Percentiles rank a stretch among this genome's conserved stretches.
Conservation (phyloP, 257 asterid species). For the Gentiana macrophylla region DNA sequence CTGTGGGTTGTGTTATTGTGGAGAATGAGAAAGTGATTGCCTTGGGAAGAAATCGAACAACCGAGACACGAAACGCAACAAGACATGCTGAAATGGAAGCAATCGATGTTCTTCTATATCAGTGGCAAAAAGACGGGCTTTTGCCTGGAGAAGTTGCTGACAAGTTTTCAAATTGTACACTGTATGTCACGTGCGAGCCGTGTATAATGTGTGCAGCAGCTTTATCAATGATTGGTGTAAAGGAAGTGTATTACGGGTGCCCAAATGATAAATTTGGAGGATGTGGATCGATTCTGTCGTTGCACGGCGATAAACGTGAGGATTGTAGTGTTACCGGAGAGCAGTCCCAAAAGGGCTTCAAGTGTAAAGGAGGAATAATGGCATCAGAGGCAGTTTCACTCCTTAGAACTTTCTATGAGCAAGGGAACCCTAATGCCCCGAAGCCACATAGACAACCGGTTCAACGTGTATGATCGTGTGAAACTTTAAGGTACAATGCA, state of each 20-base stretch:
- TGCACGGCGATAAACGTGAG: slow-evolving; percentile 38
- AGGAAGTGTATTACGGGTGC: slow-evolving; percentile 60
- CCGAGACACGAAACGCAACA: slow-evolving; percentile 76
- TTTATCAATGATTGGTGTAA: slow-evolving; percentile 62
- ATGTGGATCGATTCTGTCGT: slow-evolving; percentile 80
- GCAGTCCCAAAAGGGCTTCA: slow-evolving; percentile 41
- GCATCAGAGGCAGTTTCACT: slow-evolving; percentile 70
- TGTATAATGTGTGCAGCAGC: slow-evolving; percentile 97
- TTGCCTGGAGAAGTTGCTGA: slow-evolving; percentile 42
- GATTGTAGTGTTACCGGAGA: slow-evolving; percentile 24
- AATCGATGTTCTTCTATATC: slow-evolving; percentile 67
- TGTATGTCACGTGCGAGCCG: slow-evolving; percentile 92
- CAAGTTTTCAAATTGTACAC: slow-evolving; percentile 54
- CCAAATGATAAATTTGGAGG: slow-evolving; percentile 94
- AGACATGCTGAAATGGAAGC: slow-evolving; percentile 99
- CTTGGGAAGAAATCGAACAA: slow-evolving; percentile 67
- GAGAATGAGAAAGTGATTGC: slow-evolving; percentile 63
- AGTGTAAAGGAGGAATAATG: slow-evolving; percentile 81
- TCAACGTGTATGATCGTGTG: slow-evolving; percentile 10
- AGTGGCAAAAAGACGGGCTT: slow-evolving; percentile 51
- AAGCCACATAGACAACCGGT: slow-evolving; percentile 61
- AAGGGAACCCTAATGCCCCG: slow-evolving; percentile 93
- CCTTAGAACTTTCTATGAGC: slow-evolving; percentile 77
- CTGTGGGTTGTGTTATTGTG: slow-evolving; percentile 75
- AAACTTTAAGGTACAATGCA: too few species aligned